A percentile compares a stretch with the other conserved stretches of the same genome.
Evolutionary conservation across 2,329 filamentous ascomycete species (phyloP).

Genomic region (Xylariomycetidae sp.): DNA sequence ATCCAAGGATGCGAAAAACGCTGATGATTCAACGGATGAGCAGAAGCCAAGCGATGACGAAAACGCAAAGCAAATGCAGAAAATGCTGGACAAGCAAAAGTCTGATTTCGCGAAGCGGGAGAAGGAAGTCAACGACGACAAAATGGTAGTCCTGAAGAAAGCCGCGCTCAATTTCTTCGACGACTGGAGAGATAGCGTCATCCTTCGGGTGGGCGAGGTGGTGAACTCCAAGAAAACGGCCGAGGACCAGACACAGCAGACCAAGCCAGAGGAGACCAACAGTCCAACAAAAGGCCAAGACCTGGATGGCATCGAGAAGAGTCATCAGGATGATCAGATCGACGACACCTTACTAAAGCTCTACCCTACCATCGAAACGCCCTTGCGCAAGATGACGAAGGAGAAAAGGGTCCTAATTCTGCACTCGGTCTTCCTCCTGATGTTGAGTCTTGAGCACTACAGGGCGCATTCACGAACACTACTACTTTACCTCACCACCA

Average conservation of each 20-base stretch:
- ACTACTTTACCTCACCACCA: constrained; percentile 65
- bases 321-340: constrained; percentile 35
- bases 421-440: constrained; percentile 65
- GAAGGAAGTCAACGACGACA: constrained; percentile 20
- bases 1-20: constrained; percentile 1
- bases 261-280: constrained; percentile 12
- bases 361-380: constrained; percentile 59
- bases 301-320: constrained; percentile 8
- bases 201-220: constrained; percentile 24
- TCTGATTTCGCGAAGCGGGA: constrained; percentile 16
- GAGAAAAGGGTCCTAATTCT: constrained; percentile 63
- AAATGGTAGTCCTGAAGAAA: constrained; percentile 20
- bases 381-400: constrained; percentile 54
- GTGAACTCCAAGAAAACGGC: constrained; percentile 20
- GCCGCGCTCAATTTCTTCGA: constrained; percentile 24
- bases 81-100: constrained; percentile 14
- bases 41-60: constrained; percentile 7
- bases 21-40: background rate
- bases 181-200: constrained; percentile 24
- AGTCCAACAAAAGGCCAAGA: constrained; percentile 1
- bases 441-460: constrained; percentile 75
- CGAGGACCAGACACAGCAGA: constrained; percentile 13
- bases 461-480: constrained; percentile 69
- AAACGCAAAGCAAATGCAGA: constrained; percentile 6
- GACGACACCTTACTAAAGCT: constrained; percentile 45